These are phyloP conservation scores for Teunomyces barrocoloradensis DNA, from an alignment of 805 yeast species.

Conservation along the genomic window DNA sequence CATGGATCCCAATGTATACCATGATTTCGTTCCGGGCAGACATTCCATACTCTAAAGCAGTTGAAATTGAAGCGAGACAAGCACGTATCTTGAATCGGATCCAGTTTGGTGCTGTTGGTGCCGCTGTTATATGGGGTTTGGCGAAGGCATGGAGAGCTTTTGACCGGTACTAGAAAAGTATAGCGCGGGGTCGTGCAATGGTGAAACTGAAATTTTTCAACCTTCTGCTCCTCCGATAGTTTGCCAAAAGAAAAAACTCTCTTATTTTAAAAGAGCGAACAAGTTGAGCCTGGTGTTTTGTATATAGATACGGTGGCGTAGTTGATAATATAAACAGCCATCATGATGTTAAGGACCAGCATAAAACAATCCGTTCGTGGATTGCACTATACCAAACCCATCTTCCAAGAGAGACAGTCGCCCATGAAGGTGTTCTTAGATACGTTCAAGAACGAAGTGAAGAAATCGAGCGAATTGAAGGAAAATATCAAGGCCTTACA, in stretches of 20 bases:
- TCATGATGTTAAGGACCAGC: constrained; percentile 7
- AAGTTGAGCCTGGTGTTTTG: not conserved
- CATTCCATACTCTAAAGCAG: constrained; percentile 70
- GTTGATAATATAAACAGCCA: not conserved
- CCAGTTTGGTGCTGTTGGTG: constrained; percentile 17
- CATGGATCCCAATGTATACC: constrained; percentile 84
- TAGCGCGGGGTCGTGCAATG: not conserved
- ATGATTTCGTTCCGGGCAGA: constrained; percentile 91
- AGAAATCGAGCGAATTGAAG: constrained; percentile 84
- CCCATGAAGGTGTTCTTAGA: constrained; percentile 93
- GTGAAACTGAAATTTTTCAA: constrained; percentile 4
- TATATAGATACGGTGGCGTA: constrained; percentile 2
- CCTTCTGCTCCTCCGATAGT: not conserved
- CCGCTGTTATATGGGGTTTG: constrained; percentile 7
- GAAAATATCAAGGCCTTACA: constrained; percentile 91
- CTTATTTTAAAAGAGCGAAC: not conserved
- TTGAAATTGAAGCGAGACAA: constrained; percentile 55
- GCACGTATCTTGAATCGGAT: constrained; percentile 41
- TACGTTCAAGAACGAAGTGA: constrained; percentile 88
- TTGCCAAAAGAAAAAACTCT: not conserved
- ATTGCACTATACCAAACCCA: not conserved
- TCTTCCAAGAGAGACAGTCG: constrained; percentile 40
- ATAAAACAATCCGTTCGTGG: constrained; percentile 5
- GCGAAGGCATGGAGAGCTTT: constrained; percentile 6
- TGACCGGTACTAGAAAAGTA: not conserved